Evolutionary conservation across 306 rosid genomes (phyloP).

Genomic region (Fragaria nilgerrensis): DNA sequence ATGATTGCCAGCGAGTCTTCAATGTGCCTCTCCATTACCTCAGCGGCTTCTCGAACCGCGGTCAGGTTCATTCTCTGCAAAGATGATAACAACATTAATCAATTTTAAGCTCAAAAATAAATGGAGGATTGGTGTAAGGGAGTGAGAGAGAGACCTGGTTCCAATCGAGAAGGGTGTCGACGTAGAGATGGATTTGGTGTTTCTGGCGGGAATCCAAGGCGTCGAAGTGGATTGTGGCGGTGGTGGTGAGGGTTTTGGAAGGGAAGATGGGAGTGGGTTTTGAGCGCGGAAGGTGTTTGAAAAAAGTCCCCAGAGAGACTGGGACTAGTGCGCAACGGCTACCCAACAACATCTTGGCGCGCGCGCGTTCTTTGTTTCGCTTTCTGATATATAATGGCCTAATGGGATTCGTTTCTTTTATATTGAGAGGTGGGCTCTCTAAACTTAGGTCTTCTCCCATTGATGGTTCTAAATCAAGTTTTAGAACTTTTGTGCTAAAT

Average conservation of each 20-base stretch:
- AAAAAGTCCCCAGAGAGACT: constrained; percentile 55
- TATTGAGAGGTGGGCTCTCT: not conserved
- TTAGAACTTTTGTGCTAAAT: no score
- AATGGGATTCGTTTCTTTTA: no score
- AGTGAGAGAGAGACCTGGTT: constrained; percentile 53
- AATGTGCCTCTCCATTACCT: constrained; percentile 88
- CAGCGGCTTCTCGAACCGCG: constrained; percentile 58
- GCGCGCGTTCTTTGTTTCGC: not conserved
- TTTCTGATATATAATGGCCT: not conserved
- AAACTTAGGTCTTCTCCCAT: no score
- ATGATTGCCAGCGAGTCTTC: constrained; percentile 86
- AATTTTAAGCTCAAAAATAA: not conserved
- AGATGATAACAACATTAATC: not conserved
- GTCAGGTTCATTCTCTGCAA: constrained; percentile 83
- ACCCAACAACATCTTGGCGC: constrained; percentile 42
- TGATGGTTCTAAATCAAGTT: no score
- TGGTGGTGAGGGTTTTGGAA: constrained; percentile 25
- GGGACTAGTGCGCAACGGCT: constrained; percentile 14
- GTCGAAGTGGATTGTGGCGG: constrained; percentile 29
- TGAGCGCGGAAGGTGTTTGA: constrained; percentile 61
- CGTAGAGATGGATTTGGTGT: constrained; percentile 66
- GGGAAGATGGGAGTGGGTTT: constrained; percentile 32
- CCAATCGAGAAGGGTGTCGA: constrained; percentile 86
- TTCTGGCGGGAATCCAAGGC: constrained; percentile 61
- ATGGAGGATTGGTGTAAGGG: not conserved